phyloP scores from a whole-genome alignment of 331 rosid species.

The Acacia concinna region DNA sequence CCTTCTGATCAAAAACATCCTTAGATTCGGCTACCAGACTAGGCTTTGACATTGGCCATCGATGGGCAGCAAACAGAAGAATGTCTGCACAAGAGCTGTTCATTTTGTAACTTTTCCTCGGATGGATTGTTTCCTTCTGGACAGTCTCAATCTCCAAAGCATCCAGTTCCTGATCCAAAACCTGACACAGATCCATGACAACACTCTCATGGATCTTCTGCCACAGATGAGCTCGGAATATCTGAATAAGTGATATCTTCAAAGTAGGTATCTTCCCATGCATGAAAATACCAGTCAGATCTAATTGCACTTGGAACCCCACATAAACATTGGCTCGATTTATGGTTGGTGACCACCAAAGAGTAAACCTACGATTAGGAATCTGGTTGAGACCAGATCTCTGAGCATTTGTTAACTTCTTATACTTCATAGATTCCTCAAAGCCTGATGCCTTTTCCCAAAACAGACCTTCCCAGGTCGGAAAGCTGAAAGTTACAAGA shows the following conservation, averaged over 20 bases:
- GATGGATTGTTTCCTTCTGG: slow-evolving; percentile 98
- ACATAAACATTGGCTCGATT: slow-evolving; percentile 98
- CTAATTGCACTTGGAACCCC: slow-evolving; percentile 97
- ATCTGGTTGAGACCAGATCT: slow-evolving; percentile 99
- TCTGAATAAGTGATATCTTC: slow-evolving; percentile 95
- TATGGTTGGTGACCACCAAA: slow-evolving; percentile 99
- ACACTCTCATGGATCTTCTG: slow-evolving; percentile 99
- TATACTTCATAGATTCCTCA: slow-evolving; percentile 99
- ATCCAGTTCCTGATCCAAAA: slow-evolving; percentile 96
- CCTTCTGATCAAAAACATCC: slow-evolving; percentile 97
- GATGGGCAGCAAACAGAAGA: slow-evolving; percentile 97
- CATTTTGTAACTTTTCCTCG: slow-evolving; percentile 98
- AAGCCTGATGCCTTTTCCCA: slow-evolving; percentile 99
- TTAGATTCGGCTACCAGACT: slow-evolving; percentile 97
- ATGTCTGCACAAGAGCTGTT: slow-evolving; percentile 98
- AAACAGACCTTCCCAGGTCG: slow-evolving; percentile 99
- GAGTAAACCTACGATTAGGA: slow-evolving; percentile 97
- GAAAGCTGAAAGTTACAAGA: slow-evolving; percentile 61
- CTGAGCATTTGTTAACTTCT: slow-evolving; percentile 97
- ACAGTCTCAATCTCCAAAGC: slow-evolving; percentile 97
- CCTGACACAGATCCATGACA: slow-evolving; percentile 99
- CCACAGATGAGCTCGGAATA: slow-evolving; percentile 98
- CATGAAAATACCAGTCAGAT: slow-evolving; percentile 97
- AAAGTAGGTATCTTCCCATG: slow-evolving; percentile 97
- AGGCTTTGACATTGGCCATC: slow-evolving; percentile 99